Evolutionary conservation across 495 filamentous ascomycete species (phyloP), one percentile per base, ranked within the genome.

Genomic region (Clohesyomyces aquaticus): DNA sequence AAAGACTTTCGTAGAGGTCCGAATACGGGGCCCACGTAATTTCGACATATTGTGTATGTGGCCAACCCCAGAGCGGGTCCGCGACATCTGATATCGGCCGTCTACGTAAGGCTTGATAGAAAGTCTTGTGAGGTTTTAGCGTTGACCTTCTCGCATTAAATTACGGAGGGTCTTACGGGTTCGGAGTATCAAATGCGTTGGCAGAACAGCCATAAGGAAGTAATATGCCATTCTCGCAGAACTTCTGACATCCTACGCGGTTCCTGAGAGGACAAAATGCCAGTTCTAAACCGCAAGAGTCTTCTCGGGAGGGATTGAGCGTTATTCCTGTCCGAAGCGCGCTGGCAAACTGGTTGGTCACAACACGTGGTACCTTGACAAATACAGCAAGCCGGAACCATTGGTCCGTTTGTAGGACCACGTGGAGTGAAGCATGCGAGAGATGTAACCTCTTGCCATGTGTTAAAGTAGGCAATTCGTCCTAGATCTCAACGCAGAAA

Each of bases 1-100:
- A 73, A 16, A 76, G 66, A 18, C 45, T 59, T 28, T 73, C 74
- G 28, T 72, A 69, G 14, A 75, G 25, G 54, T 76, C 74, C 12
- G 66, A 64, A 22, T 64, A 70, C 1, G 72, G 67, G 45, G 25
- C 11, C 14, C 25, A 14, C 8, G 46, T 10, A 12, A 38, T 18
- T 4, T 56, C 3, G 18, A 70, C 48, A 9, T 72, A 51, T n/a
- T 74, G 66, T 21, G 29, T 6, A 25, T 47, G 21, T 0, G 8
- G 12, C 74, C 74, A 76, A 16, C 74, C 69, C 29, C 60, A 35
- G 21, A 72, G 59, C 4, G 74, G 74, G 55, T 71, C 65, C 0
- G 67, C 57, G 22, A n/a, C 35, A 53, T 73, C 73, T n/a, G 41
- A 46, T 55, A 74, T 66, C 8, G 67, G 69, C 74, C 74, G 74